phyloP scores from a whole-genome alignment of 2,329 filamentous ascomycete species.

The Fusarium secorum region DNA sequence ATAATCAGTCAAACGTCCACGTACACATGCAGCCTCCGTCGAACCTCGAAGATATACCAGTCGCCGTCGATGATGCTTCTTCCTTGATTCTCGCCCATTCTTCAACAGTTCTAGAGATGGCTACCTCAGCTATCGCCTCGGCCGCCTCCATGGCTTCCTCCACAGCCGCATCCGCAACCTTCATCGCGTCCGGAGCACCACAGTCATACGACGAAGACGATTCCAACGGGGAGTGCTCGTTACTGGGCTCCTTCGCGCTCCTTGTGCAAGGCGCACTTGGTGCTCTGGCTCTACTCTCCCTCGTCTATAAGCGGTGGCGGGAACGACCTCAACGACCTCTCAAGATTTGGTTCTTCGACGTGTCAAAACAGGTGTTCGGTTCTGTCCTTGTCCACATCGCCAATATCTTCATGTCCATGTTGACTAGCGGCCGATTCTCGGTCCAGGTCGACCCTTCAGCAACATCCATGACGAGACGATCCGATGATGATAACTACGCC shows the following conservation, averaged over 20 bases:
- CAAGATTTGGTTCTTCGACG: constrained; percentile 98
- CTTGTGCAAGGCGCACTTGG: constrained; percentile 89
- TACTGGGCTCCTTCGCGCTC: constrained; percentile 90
- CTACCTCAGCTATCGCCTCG: constrained; percentile 43
- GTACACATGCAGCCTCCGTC: constrained; percentile 38
- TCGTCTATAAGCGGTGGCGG: constrained; percentile 93
- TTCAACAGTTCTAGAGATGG: constrained; percentile 39
- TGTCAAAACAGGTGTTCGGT: constrained; percentile 95
- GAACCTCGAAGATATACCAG: constrained; percentile 26
- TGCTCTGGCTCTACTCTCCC: constrained; percentile 78
- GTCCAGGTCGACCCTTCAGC: constrained; percentile 63
- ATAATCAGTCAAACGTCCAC: constrained; percentile 20
- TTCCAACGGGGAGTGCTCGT: constrained; percentile 78
- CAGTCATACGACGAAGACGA: constrained; percentile 52
- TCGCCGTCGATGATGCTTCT: constrained; percentile 35
- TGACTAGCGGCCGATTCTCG: constrained; percentile 85
- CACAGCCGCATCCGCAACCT: constrained; percentile 33
- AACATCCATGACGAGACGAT: constrained; percentile 47
- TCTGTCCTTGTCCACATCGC: constrained; percentile 89
- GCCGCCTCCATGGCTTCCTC: constrained; percentile 42
- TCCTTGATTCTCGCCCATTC: constrained; percentile 32
- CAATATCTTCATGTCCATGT: constrained; percentile 95
- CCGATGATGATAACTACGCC: constrained; percentile 63
- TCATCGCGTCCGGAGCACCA: constrained; percentile 24
- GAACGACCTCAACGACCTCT: constrained; percentile 90